phyloP scores from a whole-genome alignment of 805 yeast species.

The Cephaloascus fragrans region DNA sequence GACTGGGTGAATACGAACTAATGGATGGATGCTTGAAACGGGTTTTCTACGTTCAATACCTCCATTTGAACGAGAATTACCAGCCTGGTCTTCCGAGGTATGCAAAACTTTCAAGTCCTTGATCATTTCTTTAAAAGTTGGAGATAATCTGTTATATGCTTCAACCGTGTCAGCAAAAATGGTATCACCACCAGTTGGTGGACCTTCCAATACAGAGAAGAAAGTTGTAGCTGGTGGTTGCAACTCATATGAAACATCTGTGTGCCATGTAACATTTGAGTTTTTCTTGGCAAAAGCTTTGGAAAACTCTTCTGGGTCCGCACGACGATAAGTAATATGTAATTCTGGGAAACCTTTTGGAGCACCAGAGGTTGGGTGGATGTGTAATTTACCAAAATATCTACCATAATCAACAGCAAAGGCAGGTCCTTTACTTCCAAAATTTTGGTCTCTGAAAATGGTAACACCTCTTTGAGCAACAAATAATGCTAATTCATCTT shows the following conservation, averaged over 20 bases:
- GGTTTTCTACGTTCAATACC: constrained; percentile 23
- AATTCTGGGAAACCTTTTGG: constrained; percentile 22
- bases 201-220: constrained; percentile 24
- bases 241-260: constrained; percentile 24
- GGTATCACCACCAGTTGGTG: constrained; percentile 28
- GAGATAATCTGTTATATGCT: constrained; percentile 24
- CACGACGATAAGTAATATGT: constrained; percentile 23
- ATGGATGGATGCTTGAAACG: constrained; percentile 23
- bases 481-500: constrained; percentile 36
- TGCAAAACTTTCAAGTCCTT: constrained; percentile 23
- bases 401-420: constrained; percentile 18
- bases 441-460: constrained; percentile 36
- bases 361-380: constrained; percentile 35
- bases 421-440: constrained; percentile 24
- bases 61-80: constrained; percentile 16
- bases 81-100: constrained; percentile 22
- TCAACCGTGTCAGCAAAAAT: constrained; percentile 26
- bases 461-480: constrained; percentile 40
- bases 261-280: constrained; percentile 23
- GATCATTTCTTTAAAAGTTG: constrained; percentile 20
- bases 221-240: constrained; percentile 25
- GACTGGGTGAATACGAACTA: constrained; percentile 24
- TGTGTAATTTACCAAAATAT: constrained; percentile 17
- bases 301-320: constrained; percentile 17
- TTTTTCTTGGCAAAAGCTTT: constrained; percentile 17